Evolutionary conservation across 352 stramenopile genomes (phyloP), one percentile per base, ranked within the genome.

Genomic region (Blastocystis sp.): DNA sequence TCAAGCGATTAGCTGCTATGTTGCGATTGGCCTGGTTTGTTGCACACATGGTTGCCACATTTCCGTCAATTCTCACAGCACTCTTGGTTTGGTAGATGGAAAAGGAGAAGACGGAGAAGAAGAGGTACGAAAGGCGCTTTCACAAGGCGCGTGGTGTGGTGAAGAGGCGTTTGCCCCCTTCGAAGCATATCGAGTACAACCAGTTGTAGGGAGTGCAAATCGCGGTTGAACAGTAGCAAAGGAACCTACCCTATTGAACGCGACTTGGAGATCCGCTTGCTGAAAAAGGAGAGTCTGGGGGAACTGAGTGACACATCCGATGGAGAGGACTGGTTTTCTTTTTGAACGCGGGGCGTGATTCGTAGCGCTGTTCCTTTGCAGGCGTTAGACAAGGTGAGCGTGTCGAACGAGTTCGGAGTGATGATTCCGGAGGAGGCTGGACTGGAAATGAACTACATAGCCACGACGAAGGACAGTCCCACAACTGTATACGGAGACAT

Each of bases 261-360:
- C 5, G 48, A 56, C 5, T 17, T 56, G 48, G 48, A 7, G 48
- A 56, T 56, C 5, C 5, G 14, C 5, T 14, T 17, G 14, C 5
- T 17, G 14, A 56, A 56, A 14, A 56, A 56, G 5, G 48, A 56
- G 21, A 28, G 45, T 48, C 21, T 23, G 64, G 34, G 21, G 11
- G 41, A 53, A 17, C 34, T 74, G 14, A 74, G 64, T 74, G 64
- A 43, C 9, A 74, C 64, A 19, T 74, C 64, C 7, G 34, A 74
- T 52, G 64, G 34, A 45, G 64, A 74, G 34, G 64, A 74, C 43
- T 74, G 28, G 21, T 74, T 1, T 10, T 53, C 17, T 43, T 48
- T 10, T 11, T 74, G 10, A 40, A 7, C 48, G 48, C 14, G 48
- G 5, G 48, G 5, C 5, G 48, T 56, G 5, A 56, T 56, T 14